phyloP scores from a whole-genome alignment of 257 asterid species.

The Eustoma russellianum region DNA sequence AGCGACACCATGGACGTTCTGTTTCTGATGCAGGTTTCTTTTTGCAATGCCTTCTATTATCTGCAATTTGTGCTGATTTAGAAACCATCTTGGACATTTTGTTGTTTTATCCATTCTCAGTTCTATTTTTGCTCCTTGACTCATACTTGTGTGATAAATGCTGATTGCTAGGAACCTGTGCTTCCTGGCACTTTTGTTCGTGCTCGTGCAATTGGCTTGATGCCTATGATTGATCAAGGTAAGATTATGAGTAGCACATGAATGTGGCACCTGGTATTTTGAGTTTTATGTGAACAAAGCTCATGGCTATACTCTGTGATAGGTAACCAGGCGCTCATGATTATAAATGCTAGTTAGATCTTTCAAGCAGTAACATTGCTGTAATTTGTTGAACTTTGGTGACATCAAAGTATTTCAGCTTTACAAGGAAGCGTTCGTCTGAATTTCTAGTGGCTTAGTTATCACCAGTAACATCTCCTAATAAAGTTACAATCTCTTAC shows the following conservation, averaged over 20 bases:
- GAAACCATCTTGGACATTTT: no score
- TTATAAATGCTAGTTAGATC: neutral
- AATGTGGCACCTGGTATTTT: no score
- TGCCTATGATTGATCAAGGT: constrained; percentile 99
- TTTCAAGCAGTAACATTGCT: neutral
- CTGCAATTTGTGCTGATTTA: neutral
- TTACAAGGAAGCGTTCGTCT: no score
- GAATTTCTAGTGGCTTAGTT: no score
- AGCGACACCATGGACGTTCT: constrained; percentile 86
- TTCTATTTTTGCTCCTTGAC: neutral
- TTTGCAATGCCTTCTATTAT: constrained; percentile 1
- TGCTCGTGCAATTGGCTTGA: constrained; percentile 90
- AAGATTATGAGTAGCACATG: neutral
- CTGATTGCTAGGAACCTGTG: constrained; percentile 58
- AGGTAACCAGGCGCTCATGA: neutral
- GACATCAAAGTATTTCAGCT: no score
- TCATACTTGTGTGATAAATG: neutral
- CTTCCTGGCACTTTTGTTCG: constrained; percentile 81
- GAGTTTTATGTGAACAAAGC: no score
- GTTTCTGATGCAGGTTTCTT: constrained; percentile 76
- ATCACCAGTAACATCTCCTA: no score
- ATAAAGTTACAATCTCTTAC: no score
- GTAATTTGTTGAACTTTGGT: no score
- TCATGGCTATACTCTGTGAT: no score
- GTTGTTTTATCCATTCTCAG: no score